Evolutionary conservation across 768 basidiomycete species (phyloP).

Genomic region (Rhodotorula paludigena): DNA sequence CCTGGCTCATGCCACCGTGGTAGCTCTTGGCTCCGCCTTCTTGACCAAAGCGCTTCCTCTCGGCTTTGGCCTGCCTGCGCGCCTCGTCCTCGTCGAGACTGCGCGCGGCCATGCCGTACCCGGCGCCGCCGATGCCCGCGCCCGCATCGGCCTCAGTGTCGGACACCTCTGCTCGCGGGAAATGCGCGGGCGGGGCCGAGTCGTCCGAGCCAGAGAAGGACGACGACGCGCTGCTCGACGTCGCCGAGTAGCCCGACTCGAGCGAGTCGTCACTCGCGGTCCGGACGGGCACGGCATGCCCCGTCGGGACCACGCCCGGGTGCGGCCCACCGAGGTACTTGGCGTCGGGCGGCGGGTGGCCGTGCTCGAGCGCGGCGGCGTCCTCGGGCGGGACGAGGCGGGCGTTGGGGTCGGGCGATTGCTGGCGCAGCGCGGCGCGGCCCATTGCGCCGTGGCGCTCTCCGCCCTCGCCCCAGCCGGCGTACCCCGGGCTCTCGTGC

Average conservation of each 20-base stretch:
- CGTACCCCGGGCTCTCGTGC: not conserved
- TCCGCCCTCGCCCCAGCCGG: slow-evolving; percentile 18
- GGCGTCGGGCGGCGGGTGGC: not conserved
- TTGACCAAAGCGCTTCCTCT: not conserved
- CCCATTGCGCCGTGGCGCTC: slow-evolving; percentile 30
- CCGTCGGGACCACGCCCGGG: no score
- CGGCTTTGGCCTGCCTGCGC: not conserved
- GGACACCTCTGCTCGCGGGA: not conserved
- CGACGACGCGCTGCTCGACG: not conserved
- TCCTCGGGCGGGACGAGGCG: not conserved
- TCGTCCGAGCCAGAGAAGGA: not conserved
- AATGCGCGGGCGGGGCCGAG: not conserved
- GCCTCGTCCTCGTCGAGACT: slow-evolving; percentile 1
- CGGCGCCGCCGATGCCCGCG: slow-evolving; percentile 2
- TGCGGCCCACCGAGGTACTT: not conserved
- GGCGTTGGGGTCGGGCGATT: not conserved
- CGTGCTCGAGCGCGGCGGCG: no score
- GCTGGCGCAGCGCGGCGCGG: slow-evolving; percentile 10
- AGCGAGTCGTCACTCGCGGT: no score
- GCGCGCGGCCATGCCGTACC: not conserved
- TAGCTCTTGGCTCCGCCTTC: slow-evolving; percentile 7
- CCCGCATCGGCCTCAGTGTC: not conserved
- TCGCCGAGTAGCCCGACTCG: not conserved
- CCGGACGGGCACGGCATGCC: no score
- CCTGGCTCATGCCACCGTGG: slow-evolving; percentile 15